Evolutionary conservation across 2,329 filamentous ascomycete genomes (phyloP), one percentile per base, ranked within the genome.

Genomic region (Sphaerulina musiva): DNA sequence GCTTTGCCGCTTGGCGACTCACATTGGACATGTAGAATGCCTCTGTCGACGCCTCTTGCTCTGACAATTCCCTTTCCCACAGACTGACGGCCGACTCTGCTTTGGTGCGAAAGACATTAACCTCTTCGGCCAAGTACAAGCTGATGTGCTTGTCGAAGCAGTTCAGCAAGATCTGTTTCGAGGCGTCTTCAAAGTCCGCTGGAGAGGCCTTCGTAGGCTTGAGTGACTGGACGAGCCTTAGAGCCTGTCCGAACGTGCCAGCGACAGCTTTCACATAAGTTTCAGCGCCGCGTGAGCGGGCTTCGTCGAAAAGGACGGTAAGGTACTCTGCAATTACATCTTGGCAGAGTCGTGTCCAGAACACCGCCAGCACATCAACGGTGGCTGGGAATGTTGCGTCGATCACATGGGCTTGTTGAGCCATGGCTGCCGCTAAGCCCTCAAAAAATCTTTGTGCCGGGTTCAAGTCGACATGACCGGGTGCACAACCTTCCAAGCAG

Each of bases 1-100:
- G 89, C 73, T 98, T 98, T 59, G 95, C 93, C 1, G 90, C 93
- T 69, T 95, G 90, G 26, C 93, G 82, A 68, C 92, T 96, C 66
- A 97, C 83, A 68, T 90, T 96, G 23, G 86, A 87, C 92, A 97
- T 96, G 73, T 90, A 93, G 68, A 95, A 95, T 0, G 88, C 93
- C 72, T 98, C 93, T 0, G 88, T 85, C 2, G 86, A 87, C 12
- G 89, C 90, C 62, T 95, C 91, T 72, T 96, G 88, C 64, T 95
- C 92, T 0, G 85, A 88, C 32, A 96, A 78, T 67, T 95, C 89
- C 72, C 89, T 89, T 71, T 96, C 92, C 93, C 93, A 98, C 11
- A 83, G 79, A 6, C 76, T 80, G 4, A 98, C 92, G 65, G 92
- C 84, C 1, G 79, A 76, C 57, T 92, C 86, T 11, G 88, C 89